Evolutionary conservation across 805 yeast species (phyloP), one percentile per base, ranked within the genome.

Genomic region (Priceomyces carsonii): DNA sequence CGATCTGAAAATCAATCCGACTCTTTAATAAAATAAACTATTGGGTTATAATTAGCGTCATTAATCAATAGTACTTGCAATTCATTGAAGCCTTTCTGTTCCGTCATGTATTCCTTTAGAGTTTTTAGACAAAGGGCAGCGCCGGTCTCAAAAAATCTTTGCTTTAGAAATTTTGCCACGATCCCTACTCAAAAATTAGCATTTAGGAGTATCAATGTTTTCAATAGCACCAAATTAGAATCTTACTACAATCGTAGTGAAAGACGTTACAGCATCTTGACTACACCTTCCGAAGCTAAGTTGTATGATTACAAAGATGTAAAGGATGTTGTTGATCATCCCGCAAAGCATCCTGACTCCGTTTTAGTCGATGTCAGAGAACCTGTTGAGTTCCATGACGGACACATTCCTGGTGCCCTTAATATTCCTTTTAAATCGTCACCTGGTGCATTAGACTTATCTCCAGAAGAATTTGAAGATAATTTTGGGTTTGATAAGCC

Each of bases 321-420:
- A 50, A 67, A 67, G 47, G 47, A 51, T 18, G 55, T 85, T 16
- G 59, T 70, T 13, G 39, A 59, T 7, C 42, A 61, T 29, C 77
- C 79, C 4, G 69, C 66, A 36, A 35, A 50, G 14, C 42, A 40
- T 38, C 69, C 77, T 10, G 63, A 66, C 10, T 62, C 73, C 23
- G 70, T 87, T 26, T 62, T 91, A 24, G 80, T 91, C 16, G 99
- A 91, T 55, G 97, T 87, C 14, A 80, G 99, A 57, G 98, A 91
- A 67, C 96, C 97, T 5, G 73, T 69, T 17, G 99, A 91, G 63
- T 73, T 65, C 51, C 65, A 64, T 24, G 78, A 68, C 31, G 96
- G 96, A 27, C 80, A 76, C 55, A 84, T 91, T 48, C 96, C 96
- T 18, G 75, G 78, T 9, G 82, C 98, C 5, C 61, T 90, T 38